Evolutionary conservation across 2,329 filamentous ascomycete species (phyloP).

Genomic region (Akanthomyces muscarius): DNA sequence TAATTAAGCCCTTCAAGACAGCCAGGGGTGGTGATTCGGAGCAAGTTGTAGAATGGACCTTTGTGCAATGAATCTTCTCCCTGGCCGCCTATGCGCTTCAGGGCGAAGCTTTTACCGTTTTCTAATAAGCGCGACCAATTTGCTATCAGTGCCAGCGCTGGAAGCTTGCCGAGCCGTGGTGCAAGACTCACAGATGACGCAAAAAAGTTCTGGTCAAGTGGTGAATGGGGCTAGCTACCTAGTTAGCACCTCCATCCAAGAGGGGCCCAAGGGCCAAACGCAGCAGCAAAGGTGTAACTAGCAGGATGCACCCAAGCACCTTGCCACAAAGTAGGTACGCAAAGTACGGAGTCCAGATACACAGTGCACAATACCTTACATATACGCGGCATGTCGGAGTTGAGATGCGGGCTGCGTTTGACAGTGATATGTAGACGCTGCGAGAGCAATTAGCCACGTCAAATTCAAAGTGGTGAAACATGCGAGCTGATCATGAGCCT

Average conservation of each 20-base stretch:
- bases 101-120: neutral
- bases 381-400: neutral
- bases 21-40: neutral
- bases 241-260: neutral
- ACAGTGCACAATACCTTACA: no score
- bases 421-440: no score
- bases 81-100: neutral
- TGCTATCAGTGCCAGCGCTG: neutral
- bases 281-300: no score
- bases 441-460: neutral
- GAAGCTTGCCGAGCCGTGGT: neutral
- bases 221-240: neutral
- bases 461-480: neutral
- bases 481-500: neutral
- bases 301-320: neutral
- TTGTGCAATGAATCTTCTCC: neutral
- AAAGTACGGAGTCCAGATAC: no score
- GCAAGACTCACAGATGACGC: conserved; percentile 1
- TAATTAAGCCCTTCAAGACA: neutral
- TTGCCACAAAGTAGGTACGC: neutral
- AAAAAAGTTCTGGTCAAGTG: conserved; percentile 8
- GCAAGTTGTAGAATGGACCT: neutral
- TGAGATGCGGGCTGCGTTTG: neutral
- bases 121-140: neutral
- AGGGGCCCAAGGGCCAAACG: neutral